These are phyloP conservation scores for Microglena sp. DNA, from an alignment of 139 green algal genomes.

Conservation along the genomic window DNA sequence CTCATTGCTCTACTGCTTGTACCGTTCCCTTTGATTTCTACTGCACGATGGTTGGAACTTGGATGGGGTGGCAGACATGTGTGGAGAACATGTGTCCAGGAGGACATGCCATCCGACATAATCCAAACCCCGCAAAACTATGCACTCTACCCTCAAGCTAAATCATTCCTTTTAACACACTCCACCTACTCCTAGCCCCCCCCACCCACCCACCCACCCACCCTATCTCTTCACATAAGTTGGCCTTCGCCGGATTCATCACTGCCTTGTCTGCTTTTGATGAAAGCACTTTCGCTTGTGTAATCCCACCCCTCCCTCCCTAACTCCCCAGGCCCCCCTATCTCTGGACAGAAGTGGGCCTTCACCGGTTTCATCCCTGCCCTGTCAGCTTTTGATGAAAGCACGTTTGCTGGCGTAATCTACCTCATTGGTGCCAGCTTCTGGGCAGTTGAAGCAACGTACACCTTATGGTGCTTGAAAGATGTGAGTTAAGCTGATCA, in stretches of 20 bases:
- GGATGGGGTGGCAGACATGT: no score
- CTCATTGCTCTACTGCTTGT: no score
- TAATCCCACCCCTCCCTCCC: background rate
- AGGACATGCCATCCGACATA: no score
- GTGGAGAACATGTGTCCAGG: no score
- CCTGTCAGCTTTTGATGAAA: slow-evolving; percentile 26
- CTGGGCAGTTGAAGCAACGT: slow-evolving; percentile 11
- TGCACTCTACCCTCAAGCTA: no score
- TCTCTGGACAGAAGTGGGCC: slow-evolving; percentile 14
- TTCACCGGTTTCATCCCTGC: slow-evolving; percentile 35
- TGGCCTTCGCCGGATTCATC: slow-evolving; percentile 35
- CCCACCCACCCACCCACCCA: background rate
- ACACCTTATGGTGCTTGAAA: slow-evolving; percentile 17
- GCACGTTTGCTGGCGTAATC: slow-evolving; percentile 14
- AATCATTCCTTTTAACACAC: no score
- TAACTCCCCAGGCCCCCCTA: background rate
- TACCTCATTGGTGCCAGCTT: slow-evolving; percentile 20
- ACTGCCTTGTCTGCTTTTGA: slow-evolving; percentile 31
- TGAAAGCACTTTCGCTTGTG: slow-evolving; percentile 12
- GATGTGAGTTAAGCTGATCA: no score
- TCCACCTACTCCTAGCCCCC: no score
- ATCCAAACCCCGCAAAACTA: no score
- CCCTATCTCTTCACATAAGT: background rate
- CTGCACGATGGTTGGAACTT: no score
- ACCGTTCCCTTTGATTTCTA: no score